Conservation (phyloP, 2,329 filamentous ascomycete species). For the Chaetomium strumarium region DNA sequence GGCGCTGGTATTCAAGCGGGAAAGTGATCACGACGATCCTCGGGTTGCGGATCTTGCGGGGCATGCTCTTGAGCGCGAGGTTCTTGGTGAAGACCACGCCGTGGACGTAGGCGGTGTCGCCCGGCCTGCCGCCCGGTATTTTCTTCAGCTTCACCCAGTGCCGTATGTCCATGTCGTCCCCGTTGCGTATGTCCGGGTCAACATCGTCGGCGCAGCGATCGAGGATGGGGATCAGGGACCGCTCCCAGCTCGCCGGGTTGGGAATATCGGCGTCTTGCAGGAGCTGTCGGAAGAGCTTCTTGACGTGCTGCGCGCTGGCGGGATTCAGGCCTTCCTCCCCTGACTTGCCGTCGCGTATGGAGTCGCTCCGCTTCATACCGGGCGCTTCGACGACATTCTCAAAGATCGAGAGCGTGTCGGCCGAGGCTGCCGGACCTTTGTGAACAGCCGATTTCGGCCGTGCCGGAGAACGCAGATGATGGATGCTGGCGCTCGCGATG, state of each 20-base stretch:
- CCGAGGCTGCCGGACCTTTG: slow-evolving; percentile 49
- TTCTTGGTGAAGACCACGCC: slow-evolving; percentile 98
- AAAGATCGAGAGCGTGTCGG: slow-evolving; percentile 44
- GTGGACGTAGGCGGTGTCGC: slow-evolving; percentile 93
- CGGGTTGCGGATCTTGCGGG: slow-evolving; percentile 72
- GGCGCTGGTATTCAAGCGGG: slow-evolving; percentile 89
- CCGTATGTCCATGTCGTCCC: slow-evolving; percentile 93
- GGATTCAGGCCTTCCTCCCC: slow-evolving; percentile 80
- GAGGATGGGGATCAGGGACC: slow-evolving; percentile 81
- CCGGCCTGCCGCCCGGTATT: slow-evolving; percentile 81
- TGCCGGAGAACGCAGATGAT: slow-evolving; percentile 64
- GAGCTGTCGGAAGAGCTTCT: slow-evolving; percentile 76
- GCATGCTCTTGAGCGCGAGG: slow-evolving; percentile 92
- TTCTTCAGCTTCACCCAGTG: slow-evolving; percentile 98
- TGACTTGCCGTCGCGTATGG: slow-evolving; percentile 67
- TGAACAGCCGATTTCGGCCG: slow-evolving; percentile 54
- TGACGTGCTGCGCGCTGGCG: slow-evolving; percentile 83
- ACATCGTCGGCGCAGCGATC: slow-evolving; percentile 91
- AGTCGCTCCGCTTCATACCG: slow-evolving; percentile 68
- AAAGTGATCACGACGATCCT: slow-evolving; percentile 92
- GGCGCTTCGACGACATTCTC: slow-evolving; percentile 39
- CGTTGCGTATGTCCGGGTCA: slow-evolving; percentile 80
- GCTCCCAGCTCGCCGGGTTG: slow-evolving; percentile 76
- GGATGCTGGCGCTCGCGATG: slow-evolving; percentile 64
- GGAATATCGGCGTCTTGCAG: slow-evolving; percentile 70